A percentile compares a stretch with the other conserved stretches of the same genome.
Evolutionary conservation across 108 stramenopile species (phyloP).

Genomic region (Thalassiosira profunda): DNA sequence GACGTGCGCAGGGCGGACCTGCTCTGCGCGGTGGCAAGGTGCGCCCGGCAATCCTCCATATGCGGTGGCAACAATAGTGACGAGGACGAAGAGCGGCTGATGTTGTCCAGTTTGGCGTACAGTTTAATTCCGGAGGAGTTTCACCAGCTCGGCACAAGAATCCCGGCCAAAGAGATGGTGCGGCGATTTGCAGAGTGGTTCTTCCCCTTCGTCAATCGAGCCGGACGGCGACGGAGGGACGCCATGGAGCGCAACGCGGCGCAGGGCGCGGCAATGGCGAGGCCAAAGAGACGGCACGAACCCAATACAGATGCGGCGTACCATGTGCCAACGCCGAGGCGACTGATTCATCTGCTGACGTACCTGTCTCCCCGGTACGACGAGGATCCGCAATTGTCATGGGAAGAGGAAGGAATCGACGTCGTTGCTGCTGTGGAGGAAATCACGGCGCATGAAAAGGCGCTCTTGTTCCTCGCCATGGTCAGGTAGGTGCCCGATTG

Average conservation of each 20-base stretch:
- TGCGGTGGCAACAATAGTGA: slow-evolving; percentile 23
- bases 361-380: slow-evolving; percentile 52
- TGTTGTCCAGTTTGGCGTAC: slow-evolving; percentile 45
- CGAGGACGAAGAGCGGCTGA: neutral
- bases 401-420: slow-evolving; percentile 38
- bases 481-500: slow-evolving; percentile 40
- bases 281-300: slow-evolving; percentile 2
- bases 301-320: neutral
- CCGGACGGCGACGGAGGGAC: slow-evolving; percentile 35
- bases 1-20: slow-evolving; percentile 59
- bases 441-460: slow-evolving; percentile 40
- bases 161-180: slow-evolving; percentile 23
- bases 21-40: no score
- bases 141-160: slow-evolving; percentile 1
- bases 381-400: slow-evolving; percentile 48
- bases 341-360: slow-evolving; percentile 21
- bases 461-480: slow-evolving; percentile 61
- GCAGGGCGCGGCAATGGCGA: slow-evolving; percentile 43
- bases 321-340: neutral
- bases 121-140: slow-evolving; percentile 64
- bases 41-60: slow-evolving; percentile 29
- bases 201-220: slow-evolving; percentile 56
- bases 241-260: slow-evolving; percentile 37
- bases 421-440: slow-evolving; percentile 23
- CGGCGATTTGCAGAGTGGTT: slow-evolving; percentile 47